phyloP scores from a whole-genome alignment of 2,329 filamentous ascomycete species.

The Stagonosporopsis cucurbitacearum region DNA sequence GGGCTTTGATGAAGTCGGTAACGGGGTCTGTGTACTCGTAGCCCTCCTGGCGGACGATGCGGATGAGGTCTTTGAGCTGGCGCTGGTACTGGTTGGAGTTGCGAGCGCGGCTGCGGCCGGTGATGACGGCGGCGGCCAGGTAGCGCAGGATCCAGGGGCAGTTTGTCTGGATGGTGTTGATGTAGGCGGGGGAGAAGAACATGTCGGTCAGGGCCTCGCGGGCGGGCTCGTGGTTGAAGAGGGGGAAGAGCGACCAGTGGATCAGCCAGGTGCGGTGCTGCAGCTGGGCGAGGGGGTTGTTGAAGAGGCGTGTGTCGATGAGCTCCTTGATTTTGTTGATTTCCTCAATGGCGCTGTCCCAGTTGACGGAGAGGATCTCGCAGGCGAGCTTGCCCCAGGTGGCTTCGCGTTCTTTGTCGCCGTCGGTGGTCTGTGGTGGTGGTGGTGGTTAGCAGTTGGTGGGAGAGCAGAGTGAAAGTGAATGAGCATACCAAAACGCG shows the following conservation, averaged over 20 bases:
- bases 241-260: slow-evolving; percentile 98
- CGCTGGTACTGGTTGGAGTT: slow-evolving; percentile 94
- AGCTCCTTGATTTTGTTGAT: slow-evolving; percentile 69
- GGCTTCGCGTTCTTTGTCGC: slow-evolving; percentile 93
- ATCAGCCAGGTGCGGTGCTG: slow-evolving; percentile 96
- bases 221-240: slow-evolving; percentile 95
- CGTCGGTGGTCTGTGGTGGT: slow-evolving; percentile 80
- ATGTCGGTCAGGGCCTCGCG: slow-evolving; percentile 92
- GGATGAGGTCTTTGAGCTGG: slow-evolving; percentile 96
- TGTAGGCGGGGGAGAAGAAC: slow-evolving; percentile 96
- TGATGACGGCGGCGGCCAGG: slow-evolving; percentile 91
- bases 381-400: slow-evolving; percentile 98
- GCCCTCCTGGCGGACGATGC: slow-evolving; percentile 93
- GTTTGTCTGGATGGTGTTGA: slow-evolving; percentile 98
- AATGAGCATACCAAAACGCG: slow-evolving; percentile 71
- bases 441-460: slow-evolving; percentile 14
- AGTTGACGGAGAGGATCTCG: slow-evolving; percentile 93
- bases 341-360: slow-evolving; percentile 81
- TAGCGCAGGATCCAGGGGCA: slow-evolving; percentile 98
- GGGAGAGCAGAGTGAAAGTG: no score
- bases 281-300: slow-evolving; percentile 93
- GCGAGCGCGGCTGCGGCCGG: slow-evolving; percentile 72
- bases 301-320: slow-evolving; percentile 95
- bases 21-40: slow-evolving; percentile 98
- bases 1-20: slow-evolving; percentile 93